Evolutionary conservation across 192 early-diverging fungal genomes (phyloP).

Genomic region (Chytriomyces sp.): DNA sequence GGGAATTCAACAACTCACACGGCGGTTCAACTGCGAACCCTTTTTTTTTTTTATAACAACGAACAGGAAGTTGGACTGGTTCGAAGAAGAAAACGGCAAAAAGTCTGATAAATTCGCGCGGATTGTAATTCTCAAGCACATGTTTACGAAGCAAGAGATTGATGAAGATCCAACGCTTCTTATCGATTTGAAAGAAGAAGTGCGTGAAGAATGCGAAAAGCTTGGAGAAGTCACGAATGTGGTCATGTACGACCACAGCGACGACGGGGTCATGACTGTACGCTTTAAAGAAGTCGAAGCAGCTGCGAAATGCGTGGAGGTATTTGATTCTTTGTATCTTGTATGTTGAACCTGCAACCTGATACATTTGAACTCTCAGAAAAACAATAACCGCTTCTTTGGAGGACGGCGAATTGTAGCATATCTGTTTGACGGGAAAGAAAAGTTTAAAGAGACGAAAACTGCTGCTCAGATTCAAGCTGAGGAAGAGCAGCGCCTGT

Average conservation of each 20-base stretch:
- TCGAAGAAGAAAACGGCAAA: conserved; percentile 73
- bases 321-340: conserved; percentile 37
- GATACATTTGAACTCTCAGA: conserved; percentile 47
- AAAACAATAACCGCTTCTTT: conserved; percentile 92
- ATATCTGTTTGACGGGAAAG: conserved; percentile 80
- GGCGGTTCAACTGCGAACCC: no score
- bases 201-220: conserved; percentile 91
- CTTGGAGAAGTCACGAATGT: conserved; percentile 94
- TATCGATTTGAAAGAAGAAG: conserved; percentile 92
- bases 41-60: neutral
- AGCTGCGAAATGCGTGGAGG: conserved; percentile 84
- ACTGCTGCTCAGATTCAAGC: conserved; percentile 68
- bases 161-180: conserved; percentile 86
- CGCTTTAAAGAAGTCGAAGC: conserved; percentile 81
- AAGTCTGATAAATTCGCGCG: conserved; percentile 74
- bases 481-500: conserved; percentile 76
- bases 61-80: conserved; percentile 88
- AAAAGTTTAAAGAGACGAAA: conserved; percentile 67
- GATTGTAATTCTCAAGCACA: conserved; percentile 91
- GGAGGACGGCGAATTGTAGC: conserved; percentile 80
- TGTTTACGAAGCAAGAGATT: conserved; percentile 90
- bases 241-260: conserved; percentile 79
- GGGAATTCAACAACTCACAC: neutral
- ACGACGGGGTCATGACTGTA: conserved; percentile 86
- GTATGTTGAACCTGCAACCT: neutral